Base-by-base conservation (phyloP, 352 stramenopile genomes). In the Phytopythium aichiense region DNA sequence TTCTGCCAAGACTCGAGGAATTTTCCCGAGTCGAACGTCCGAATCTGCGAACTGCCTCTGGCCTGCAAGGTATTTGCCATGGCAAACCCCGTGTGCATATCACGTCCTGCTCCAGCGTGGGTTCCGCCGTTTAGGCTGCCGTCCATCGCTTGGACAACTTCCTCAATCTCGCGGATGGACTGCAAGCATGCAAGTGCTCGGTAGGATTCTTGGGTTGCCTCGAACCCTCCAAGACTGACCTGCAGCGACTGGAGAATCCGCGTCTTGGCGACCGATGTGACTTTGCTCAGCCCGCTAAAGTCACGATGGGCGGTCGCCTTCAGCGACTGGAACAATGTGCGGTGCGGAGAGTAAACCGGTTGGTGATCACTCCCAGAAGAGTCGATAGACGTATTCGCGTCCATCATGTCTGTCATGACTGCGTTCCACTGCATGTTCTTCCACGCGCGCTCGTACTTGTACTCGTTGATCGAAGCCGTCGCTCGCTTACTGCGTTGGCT, bases 361-460 rank as follows among this genome's bases (percentile, higher is more conserved):
- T 45, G 23, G 58, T 43, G 35, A 12, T 37, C 48, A 25, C 5
- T 22, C 13, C 18, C 53, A 9, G 13, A 37, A 7, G 31, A 8
- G 13, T 38, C 55, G 16, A 58, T 18, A 31, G 25, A 45, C 55
- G 33, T 42, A 43, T 53, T 49, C 63, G 42, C 28, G 56, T 61
- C 46, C 50, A 8, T n/a, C 28, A 70, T 56, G 12, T 60, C 65
- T 35, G 79, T 68, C 20, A 69, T 67, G n/a, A 79, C 56, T 7
- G 64, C 65, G 28, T 84, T 71, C 87, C 87, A 96, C 63, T 94
- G 85, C 61, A 92, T 63, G 37, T 63, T 84, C 52, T 87, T 90
- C 87, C 87, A 96, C 1, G 85, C 84, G 23, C 91, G 64, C 58
- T 93, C 76, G 60, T 88, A 96, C 31, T 84, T 81, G 63, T 89